phyloP scores from a whole-genome alignment of 2,329 filamentous ascomycete species.

The Botrytis aclada region DNA sequence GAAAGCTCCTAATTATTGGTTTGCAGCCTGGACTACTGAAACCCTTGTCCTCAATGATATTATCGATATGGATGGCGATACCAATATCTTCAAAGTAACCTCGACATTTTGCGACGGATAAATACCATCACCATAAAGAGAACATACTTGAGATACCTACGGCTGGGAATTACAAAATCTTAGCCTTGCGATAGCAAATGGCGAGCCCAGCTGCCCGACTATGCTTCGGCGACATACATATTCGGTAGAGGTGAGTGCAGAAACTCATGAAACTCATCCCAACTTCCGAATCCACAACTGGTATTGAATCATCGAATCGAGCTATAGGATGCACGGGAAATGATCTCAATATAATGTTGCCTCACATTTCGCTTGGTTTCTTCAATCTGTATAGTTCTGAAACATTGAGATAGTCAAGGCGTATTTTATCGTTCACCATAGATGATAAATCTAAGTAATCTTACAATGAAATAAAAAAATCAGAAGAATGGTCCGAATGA shows the following conservation, averaged over 20 bases:
- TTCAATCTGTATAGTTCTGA: too few relatives aligned
- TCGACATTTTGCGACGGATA: neutral
- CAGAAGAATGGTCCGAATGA: too few relatives aligned
- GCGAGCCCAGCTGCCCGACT: neutral
- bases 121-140: neutral
- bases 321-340: neutral
- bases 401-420: neutral
- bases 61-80: neutral
- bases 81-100: neutral
- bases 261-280: neutral
- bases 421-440: neutral
- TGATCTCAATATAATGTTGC: neutral
- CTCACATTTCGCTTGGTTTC: too few relatives aligned
- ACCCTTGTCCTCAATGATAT: neutral
- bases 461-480: too few relatives aligned
- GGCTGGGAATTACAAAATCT: fast-evolving
- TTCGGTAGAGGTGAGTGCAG: neutral
- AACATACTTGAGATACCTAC: neutral
- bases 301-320: neutral
- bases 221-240: neutral
- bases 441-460: neutral
- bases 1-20: neutral
- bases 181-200: neutral
- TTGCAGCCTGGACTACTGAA: neutral
- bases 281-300: neutral